A percentile compares a stretch with the other conserved stretches of the same genome.
These are phyloP conservation scores for Mycena capillaripes DNA, from an alignment of 768 basidiomycete genomes.

Conservation along the genomic window DNA sequence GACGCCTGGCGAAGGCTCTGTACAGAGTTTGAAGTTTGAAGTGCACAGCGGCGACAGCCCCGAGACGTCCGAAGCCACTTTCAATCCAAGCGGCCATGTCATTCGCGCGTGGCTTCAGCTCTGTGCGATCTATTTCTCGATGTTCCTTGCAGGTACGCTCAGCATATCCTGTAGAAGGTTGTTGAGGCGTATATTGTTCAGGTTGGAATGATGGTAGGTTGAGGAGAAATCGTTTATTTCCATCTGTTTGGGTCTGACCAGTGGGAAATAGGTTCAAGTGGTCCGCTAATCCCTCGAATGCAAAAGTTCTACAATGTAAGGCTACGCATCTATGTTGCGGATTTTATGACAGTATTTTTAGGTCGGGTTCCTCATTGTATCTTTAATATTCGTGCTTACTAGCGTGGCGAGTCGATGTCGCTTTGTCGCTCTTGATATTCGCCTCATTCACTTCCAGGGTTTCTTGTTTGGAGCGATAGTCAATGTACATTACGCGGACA, in stretches of 20 bases:
- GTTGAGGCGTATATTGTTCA: background rate
- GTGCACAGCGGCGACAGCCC: background rate
- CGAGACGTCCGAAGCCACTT: background rate
- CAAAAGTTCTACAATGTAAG: constrained; percentile 32
- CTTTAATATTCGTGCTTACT: constrained; percentile 60
- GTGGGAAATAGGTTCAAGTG: no score
- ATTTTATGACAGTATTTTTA: constrained; percentile 29
- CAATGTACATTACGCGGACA: constrained; percentile 62
- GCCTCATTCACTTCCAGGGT: constrained; percentile 48
- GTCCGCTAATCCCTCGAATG: constrained; percentile 31
- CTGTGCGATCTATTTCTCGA: constrained; percentile 14
- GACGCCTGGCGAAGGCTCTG: constrained; percentile 15
- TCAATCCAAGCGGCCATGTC: background rate
- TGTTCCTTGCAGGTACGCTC: constrained; percentile 16
- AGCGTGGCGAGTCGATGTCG: constrained; percentile 43
- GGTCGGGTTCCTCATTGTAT: constrained; percentile 63
- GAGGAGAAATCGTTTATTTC: no score
- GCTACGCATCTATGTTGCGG: no score
- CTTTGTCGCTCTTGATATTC: background rate
- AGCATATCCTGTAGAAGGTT: background rate
- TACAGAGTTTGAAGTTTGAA: background rate
- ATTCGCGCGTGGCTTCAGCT: constrained; percentile 7
- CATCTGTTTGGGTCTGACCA: no score
- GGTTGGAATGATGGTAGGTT: constrained; percentile 19
- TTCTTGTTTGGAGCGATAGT: constrained; percentile 61